Conservation (phyloP, 768 basidiomycete genomes). For the Agaricus blazei region DNA sequence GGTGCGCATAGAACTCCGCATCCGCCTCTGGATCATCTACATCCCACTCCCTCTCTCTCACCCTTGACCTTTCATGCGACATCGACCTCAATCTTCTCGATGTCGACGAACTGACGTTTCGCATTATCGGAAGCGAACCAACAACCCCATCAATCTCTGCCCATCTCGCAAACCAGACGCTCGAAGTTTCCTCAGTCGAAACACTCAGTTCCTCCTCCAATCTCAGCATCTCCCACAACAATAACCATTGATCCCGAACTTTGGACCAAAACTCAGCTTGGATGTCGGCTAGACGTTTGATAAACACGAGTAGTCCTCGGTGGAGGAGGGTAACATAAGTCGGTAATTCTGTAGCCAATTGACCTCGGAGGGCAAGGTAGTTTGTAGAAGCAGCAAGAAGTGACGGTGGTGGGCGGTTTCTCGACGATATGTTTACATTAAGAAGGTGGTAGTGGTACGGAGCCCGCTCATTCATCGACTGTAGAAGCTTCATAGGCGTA, state of each 20-base stretch:
- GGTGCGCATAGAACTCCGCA: slow-evolving; percentile 5
- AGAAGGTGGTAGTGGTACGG: slow-evolving; percentile 69
- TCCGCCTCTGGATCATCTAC: slow-evolving; percentile 10
- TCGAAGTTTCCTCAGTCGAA: slow-evolving; percentile 61
- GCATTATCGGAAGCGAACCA: slow-evolving; percentile 27
- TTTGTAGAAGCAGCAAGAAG: slow-evolving; percentile 71
- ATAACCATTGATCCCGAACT: slow-evolving; percentile 62
- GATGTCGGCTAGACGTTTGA: slow-evolving; percentile 47
- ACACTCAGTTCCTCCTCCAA: slow-evolving; percentile 68
- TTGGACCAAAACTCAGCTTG: slow-evolving; percentile 59
- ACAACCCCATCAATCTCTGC: slow-evolving; percentile 55
- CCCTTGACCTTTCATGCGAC: background rate
- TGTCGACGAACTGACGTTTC: slow-evolving; percentile 17
- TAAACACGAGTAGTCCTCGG: slow-evolving; percentile 48
- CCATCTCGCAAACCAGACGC: slow-evolving; percentile 70
- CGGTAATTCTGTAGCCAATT: slow-evolving; percentile 70
- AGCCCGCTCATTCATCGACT: slow-evolving; percentile 68
- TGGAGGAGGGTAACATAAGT: slow-evolving; percentile 53
- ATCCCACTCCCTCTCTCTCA: background rate
- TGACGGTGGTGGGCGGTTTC: slow-evolving; percentile 61
- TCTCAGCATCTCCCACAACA: slow-evolving; percentile 81
- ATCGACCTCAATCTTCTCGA: slow-evolving; percentile 17
- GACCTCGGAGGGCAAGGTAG: slow-evolving; percentile 71
- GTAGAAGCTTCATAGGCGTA: slow-evolving; percentile 60
- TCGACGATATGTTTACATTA: slow-evolving; percentile 54